Percentiles rank a stretch among this genome's conserved stretches.
These are phyloP conservation scores for Thermothelomyces thermophilus DNA, from an alignment of 2,329 filamentous ascomycete species.

Conservation along the genomic window DNA sequence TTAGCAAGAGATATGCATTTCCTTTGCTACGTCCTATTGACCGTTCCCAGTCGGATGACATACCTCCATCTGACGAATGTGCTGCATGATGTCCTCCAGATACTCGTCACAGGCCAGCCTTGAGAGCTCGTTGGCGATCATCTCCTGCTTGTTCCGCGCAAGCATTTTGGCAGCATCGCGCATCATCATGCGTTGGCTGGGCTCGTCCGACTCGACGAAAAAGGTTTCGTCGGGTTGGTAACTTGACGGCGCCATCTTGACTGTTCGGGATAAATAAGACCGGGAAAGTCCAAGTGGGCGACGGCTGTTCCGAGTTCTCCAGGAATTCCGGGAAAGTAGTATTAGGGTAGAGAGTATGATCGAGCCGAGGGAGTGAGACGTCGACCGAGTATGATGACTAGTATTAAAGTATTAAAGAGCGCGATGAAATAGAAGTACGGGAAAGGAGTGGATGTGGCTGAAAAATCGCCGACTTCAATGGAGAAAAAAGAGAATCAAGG, in stretches of 20 bases:
- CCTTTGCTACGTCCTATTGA: neutral
- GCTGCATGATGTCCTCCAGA: conserved; percentile 85
- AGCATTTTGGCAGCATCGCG: conserved; percentile 73
- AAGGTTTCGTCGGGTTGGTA: conserved; percentile 41
- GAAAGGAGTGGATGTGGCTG: conserved; percentile 54
- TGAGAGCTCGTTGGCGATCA: conserved; percentile 83
- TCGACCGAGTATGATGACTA: conserved; percentile 41
- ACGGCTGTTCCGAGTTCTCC: conserved; percentile 24
- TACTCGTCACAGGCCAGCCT: conserved; percentile 82
- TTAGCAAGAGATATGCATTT: conserved; percentile 5
- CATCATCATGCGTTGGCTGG: conserved; percentile 53
- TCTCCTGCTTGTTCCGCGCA: conserved; percentile 76
- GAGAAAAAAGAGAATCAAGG: conserved; percentile 28
- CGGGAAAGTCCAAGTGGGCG: conserved; percentile 24
- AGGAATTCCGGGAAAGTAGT: conserved; percentile 21
- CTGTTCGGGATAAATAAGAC: conserved; percentile 17
- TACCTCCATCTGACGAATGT: conserved; percentile 94
- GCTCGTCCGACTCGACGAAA: conserved; percentile 52
- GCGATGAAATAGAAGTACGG: conserved; percentile 43
- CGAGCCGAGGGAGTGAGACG: conserved; percentile 33
- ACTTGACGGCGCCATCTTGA: conserved; percentile 29
- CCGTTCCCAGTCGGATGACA: conserved; percentile 27
- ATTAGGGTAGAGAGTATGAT: conserved; percentile 23
- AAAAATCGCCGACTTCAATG: conserved; percentile 41
- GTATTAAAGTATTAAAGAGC: conserved; percentile 55